Percentiles rank a stretch among this genome's conserved stretches.
These are phyloP conservation scores for Naganishia onofrii DNA, from an alignment of 768 basidiomycete genomes.

Conservation along the genomic window DNA sequence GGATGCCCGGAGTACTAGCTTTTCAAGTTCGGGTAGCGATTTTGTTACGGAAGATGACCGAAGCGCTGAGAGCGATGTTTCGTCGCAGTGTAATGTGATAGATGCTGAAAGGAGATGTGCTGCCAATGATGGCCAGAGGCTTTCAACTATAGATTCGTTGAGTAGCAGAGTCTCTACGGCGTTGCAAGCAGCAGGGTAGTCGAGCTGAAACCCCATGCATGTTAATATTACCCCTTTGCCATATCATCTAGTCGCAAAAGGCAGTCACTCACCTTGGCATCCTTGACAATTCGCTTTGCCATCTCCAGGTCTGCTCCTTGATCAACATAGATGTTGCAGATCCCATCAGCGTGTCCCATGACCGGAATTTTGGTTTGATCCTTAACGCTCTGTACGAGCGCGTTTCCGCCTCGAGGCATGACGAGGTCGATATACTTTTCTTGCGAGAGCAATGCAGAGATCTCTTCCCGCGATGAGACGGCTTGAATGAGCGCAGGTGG, in stretches of 20 bases:
- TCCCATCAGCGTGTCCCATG: slow-evolving; percentile 97
- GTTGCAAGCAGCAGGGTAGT: slow-evolving; percentile 97
- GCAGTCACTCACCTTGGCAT: slow-evolving; percentile 71
- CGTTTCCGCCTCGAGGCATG: slow-evolving; percentile 91
- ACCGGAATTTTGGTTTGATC: slow-evolving; percentile 88
- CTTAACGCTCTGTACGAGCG: slow-evolving; percentile 82
- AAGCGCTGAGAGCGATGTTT: slow-evolving; percentile 62
- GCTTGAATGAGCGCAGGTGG: slow-evolving; percentile 82
- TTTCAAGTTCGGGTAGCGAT: slow-evolving; percentile 30
- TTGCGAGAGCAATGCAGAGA: slow-evolving; percentile 76
- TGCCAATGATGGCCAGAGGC: slow-evolving; percentile 79
- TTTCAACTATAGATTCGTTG: slow-evolving; percentile 68
- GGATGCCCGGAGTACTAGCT: slow-evolving; percentile 59
- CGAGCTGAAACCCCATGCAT: slow-evolving; percentile 60
- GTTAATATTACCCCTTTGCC: not conserved
- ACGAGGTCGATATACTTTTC: slow-evolving; percentile 95
- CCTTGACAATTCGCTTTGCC: slow-evolving; percentile 75
- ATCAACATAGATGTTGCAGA: slow-evolving; percentile 88
- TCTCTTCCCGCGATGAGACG: slow-evolving; percentile 86
- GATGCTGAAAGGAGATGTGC: slow-evolving; percentile 64
- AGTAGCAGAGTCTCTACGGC: slow-evolving; percentile 83
- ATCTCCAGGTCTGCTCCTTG: slow-evolving; percentile 73
- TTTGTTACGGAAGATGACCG: slow-evolving; percentile 32
- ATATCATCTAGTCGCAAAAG: not conserved
- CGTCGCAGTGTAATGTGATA: slow-evolving; percentile 79